phyloP scores from a whole-genome alignment of 768 basidiomycete species.

The Favolaschia claudopus region DNA sequence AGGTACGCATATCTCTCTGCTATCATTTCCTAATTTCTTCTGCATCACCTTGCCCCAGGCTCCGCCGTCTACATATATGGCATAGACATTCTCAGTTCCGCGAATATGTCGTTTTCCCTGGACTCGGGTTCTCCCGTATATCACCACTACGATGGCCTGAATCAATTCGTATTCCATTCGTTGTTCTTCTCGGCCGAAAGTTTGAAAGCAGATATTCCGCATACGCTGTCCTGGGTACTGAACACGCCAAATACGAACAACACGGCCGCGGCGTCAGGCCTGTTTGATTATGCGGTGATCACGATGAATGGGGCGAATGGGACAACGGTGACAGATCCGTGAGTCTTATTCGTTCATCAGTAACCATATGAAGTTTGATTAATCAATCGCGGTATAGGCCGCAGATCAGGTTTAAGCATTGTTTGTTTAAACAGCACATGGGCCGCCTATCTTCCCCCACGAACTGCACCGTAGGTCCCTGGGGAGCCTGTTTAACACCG shows the following conservation, averaged over 20 bases:
- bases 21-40: background rate
- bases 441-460: too few species aligned
- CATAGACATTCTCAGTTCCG: background rate
- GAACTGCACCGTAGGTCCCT: too few species aligned
- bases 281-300: conserved; percentile 6
- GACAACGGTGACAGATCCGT: too few species aligned
- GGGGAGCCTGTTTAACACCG: too few species aligned
- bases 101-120: conserved; percentile 9
- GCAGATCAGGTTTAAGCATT: too few species aligned
- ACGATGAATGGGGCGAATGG: background rate
- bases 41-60: background rate
- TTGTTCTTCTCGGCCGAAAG: background rate
- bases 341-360: too few species aligned
- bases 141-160: background rate
- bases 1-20: background rate
- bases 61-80: conserved; percentile 16
- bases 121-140: background rate
- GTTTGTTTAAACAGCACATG: too few species aligned
- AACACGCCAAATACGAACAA: background rate
- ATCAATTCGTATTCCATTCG: background rate
- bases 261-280: background rate
- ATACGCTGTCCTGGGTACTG: conserved; percentile 1
- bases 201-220: background rate
- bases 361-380: too few species aligned
- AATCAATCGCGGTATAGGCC: too few species aligned